Conservation (phyloP, 2,329 filamentous ascomycete genomes). For the Zymoseptoria passerinii region DNA sequence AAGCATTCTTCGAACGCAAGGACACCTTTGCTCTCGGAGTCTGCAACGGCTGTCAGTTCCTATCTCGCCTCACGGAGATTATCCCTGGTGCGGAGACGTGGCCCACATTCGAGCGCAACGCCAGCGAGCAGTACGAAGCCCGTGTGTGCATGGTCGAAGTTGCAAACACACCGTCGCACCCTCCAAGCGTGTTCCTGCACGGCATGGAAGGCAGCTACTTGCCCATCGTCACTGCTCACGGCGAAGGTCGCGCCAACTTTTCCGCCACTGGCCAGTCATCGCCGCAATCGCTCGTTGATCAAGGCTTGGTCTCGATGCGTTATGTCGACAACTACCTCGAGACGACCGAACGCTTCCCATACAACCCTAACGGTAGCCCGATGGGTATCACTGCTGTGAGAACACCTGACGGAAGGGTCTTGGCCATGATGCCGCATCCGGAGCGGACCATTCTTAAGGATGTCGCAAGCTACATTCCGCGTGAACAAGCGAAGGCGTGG, state of each 20-base stretch:
- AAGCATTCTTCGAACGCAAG: conserved; percentile 72
- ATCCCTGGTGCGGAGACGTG: conserved; percentile 77
- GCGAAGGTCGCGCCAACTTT: conserved; percentile 70
- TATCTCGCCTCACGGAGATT: conserved; percentile 70
- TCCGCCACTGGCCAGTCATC: conserved; percentile 41
- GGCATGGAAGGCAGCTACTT: conserved; percentile 76
- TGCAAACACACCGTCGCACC: conserved; percentile 45
- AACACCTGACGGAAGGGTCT: conserved; percentile 66
- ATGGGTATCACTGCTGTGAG: conserved; percentile 72
- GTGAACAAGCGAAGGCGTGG: conserved; percentile 55
- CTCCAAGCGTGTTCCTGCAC: conserved; percentile 75
- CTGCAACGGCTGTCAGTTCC: conserved; percentile 96
- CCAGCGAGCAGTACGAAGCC: conserved; percentile 81
- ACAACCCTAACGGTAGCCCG: conserved; percentile 81
- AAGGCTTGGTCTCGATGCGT: conserved; percentile 65
- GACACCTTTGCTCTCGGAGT: conserved; percentile 92
- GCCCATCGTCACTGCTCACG: conserved; percentile 83
- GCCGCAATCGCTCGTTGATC: conserved; percentile 48
- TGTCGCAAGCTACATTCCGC: conserved; percentile 66
- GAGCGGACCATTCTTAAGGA: conserved; percentile 80
- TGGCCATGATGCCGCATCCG: conserved; percentile 90
- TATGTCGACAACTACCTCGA: conserved; percentile 77
- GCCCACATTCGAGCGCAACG: conserved; percentile 81
- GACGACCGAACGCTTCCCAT: conserved; percentile 75
- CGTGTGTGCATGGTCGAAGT: conserved; percentile 80